phyloP scores from a whole-genome alignment of 257 asterid genomes.

The Linaria vulgaris region DNA sequence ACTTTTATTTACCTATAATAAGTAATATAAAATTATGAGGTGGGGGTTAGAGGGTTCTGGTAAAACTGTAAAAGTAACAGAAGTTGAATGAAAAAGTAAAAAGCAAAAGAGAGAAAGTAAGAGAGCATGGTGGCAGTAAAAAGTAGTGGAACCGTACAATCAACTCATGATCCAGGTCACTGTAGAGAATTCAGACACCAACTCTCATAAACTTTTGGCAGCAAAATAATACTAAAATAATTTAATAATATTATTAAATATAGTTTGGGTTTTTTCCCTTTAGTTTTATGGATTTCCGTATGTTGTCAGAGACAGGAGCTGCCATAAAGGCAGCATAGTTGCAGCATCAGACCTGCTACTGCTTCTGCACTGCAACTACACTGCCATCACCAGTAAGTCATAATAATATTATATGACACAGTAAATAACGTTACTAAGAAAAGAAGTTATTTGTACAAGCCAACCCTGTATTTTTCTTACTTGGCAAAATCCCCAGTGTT shows the following conservation, averaged over 20 bases:
- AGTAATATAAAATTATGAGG: neutral
- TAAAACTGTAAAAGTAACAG: too few species aligned
- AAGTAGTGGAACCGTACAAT: slow-evolving; percentile 29
- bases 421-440: slow-evolving; percentile 23
- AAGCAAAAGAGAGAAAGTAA: neutral
- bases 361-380: too few species aligned
- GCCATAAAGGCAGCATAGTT: slow-evolving; percentile 47
- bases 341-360: slow-evolving; percentile 44
- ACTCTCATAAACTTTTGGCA: slow-evolving; percentile 19
- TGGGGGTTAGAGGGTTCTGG: neutral
- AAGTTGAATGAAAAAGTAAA: too few species aligned
- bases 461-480: too few species aligned
- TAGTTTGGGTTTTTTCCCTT: neutral
- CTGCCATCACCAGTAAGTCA: slow-evolving; percentile 31
- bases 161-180: slow-evolving; percentile 28
- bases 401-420: slow-evolving; percentile 60
- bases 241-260: neutral
- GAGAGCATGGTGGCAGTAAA: slow-evolving; percentile 12
- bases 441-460: too few species aligned
- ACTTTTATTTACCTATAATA: too few species aligned
- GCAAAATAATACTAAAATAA: neutral
- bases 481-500: too few species aligned
- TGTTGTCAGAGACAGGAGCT: slow-evolving; percentile 53
- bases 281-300: slow-evolving; percentile 51
- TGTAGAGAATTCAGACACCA: slow-evolving; percentile 27